A percentile compares a stretch with the other conserved stretches of the same genome.
phyloP scores from a whole-genome alignment of 2,329 filamentous ascomycete genomes.

The Metarhizium guizhouense region DNA sequence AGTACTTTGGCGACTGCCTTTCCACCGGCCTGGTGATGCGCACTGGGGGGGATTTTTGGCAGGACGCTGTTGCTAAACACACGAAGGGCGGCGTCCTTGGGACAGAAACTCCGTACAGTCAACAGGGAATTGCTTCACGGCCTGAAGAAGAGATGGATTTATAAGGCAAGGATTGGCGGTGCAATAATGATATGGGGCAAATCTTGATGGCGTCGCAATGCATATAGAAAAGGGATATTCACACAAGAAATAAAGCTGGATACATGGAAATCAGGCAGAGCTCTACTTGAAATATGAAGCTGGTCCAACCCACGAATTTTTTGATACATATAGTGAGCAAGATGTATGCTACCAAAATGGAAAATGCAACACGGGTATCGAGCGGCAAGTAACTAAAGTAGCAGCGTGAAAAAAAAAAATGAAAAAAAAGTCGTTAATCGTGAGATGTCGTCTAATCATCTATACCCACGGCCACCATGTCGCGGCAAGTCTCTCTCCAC shows the following conservation, averaged over 20 bases:
- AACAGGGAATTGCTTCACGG: not conserved
- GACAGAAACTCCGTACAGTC: constrained; percentile 5
- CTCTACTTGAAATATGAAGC: no score
- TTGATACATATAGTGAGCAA: no score
- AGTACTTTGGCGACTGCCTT: constrained; percentile 58
- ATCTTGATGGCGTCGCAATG: not conserved
- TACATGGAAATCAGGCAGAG: not conserved
- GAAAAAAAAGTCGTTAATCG: not conserved
- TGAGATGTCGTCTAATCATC: not conserved
- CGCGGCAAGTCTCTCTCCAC: not conserved
- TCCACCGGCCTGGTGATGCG: constrained; percentile 53
- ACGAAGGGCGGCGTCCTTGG: constrained; percentile 10
- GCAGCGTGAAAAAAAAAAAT: not conserved
- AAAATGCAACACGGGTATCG: not conserved
- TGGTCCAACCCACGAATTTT: no score
- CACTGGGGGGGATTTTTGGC: constrained; percentile 46
- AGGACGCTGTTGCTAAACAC: constrained; percentile 14
- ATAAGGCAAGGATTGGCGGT: not conserved
- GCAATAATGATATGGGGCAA: not conserved
- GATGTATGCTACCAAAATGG: not conserved
- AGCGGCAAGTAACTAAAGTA: not conserved
- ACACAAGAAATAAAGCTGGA: not conserved
- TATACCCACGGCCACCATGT: not conserved
- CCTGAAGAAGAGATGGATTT: not conserved
- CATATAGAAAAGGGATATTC: no score